These are phyloP conservation scores for Aspergillus sp. DNA, from an alignment of 2,329 filamentous ascomycete genomes.

Conservation along the genomic window DNA sequence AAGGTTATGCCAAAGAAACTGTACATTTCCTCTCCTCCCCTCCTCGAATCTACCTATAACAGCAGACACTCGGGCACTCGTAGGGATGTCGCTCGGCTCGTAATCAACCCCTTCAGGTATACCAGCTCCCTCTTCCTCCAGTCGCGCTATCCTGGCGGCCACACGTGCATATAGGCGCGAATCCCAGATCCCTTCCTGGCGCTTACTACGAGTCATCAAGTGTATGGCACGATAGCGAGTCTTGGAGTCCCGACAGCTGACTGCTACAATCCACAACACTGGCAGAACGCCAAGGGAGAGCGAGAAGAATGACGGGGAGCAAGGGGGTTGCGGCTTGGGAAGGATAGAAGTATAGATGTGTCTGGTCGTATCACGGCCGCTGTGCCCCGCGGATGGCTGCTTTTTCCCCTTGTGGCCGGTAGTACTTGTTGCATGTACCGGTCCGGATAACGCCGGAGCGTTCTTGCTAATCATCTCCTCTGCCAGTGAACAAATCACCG, in stretches of 20 bases:
- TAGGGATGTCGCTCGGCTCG: constrained; percentile 3
- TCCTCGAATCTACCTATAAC: constrained; percentile 4
- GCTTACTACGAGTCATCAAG: constrained; percentile 57
- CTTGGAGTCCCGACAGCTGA: constrained; percentile 59
- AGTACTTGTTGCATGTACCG: background rate
- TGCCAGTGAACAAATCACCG: constrained; percentile 5
- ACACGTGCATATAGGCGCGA: constrained; percentile 17
- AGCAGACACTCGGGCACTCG: constrained; percentile 2
- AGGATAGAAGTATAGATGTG: background rate
- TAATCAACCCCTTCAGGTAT: constrained; percentile 3
- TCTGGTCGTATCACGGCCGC: background rate
- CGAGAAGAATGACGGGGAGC: constrained; percentile 46
- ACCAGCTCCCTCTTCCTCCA: constrained; percentile 18
- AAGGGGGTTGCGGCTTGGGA: constrained; percentile 3
- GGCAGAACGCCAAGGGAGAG: constrained; percentile 64
- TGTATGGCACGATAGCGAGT: constrained; percentile 61
- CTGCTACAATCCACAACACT: constrained; percentile 64
- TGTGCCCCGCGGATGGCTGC: background rate
- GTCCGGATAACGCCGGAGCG: background rate
- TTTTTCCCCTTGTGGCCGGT: background rate
- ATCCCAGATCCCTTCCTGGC: constrained; percentile 69
- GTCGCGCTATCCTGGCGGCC: constrained; percentile 14
- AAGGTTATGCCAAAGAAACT: constrained; percentile 1
- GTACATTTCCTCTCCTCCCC: constrained; percentile 6
- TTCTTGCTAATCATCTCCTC: constrained; percentile 8